Evolutionary conservation across 2,329 filamentous ascomycete genomes (phyloP), one percentile per base, ranked within the genome.

Genomic region (Camptophora hylomeconis): DNA sequence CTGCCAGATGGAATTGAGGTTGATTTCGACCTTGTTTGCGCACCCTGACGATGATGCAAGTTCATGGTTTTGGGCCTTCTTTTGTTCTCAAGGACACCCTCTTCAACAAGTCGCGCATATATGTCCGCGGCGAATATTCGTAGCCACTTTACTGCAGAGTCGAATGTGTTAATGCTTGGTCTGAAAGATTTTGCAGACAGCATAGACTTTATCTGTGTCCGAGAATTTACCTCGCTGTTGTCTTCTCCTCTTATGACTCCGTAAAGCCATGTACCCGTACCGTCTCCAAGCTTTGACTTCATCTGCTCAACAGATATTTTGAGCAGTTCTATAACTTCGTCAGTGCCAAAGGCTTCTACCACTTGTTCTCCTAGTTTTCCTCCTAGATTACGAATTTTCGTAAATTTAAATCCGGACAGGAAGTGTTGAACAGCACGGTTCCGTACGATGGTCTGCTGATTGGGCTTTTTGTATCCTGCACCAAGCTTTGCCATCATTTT

Each of bases 121-220:
- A 98, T 92, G 50, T 98, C 89, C 1, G 83, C 81, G 4, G 71
- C 75, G 51, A 95, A 95, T 31, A 98, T 94, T 7, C 77, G 69
- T 20, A 98, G 62, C 89, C 89, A 98, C 36, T 75, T 75, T 14
- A 70, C 61, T 1, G 77, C 87, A 50, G 92, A 81, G 13, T 89
- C 82, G 11, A 71, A 59, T 2, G 66, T 77, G 42, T 74, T 80
- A 49, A 95, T 87, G 32, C 68, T 73, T 0, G 89, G 89, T 15
- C 81, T 69, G 47, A 98, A 98, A 0, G 84, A 92, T 51, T 98
- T 98, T 12, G 89, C 86, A 2, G 84, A 94, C 9, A 95, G 64
- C 86, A 98, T 95, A 10, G 80, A 89, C 52, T 95, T 94, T 60
- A 94, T 93, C 47, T 89, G 81, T 2, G 84, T 93, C 28, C 87